Evolutionary conservation across 2,329 filamentous ascomycete species (phyloP), one percentile per base, ranked within the genome.

Genomic region (Thielaviopsis ethacetica): DNA sequence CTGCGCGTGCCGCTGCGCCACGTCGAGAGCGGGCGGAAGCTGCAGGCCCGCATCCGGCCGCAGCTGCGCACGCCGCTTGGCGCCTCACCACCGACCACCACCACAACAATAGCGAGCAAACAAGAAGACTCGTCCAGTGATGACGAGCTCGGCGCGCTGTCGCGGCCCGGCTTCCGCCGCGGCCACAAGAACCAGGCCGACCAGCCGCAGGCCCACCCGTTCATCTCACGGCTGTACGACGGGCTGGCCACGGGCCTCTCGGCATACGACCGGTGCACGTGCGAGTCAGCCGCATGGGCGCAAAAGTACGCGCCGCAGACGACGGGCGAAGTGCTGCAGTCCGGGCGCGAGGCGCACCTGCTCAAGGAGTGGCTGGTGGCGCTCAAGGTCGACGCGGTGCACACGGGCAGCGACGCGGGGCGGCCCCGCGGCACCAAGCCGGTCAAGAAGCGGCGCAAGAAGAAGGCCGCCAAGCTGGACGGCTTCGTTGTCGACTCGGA

Each of bases 301-400:
- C 84, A 91, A 49, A 96, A 97, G 66, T 95, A 97, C 70, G 81
- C 86, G 0, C 93, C 93, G 0, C 71, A 69, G 26, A 74, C 71
- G 41, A 83, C 88, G 2, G 73, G 74, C 3, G 82, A 91, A 60
- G 83, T 97, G 0, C 74, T 98, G 12, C 91, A 96, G 66, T 69
- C 74, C 17, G 85, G 86, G 2, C 78, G 75, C 52, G 88, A 96
- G 68, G 82, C 82, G 1, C 66, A 75, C 1, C 72, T 91, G 9
- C 71, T 98, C 24, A 84, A 83, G 60, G 81, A 91, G 61, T 98
- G 93, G 93, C 73, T 98, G 7, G 76, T 81, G 60, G 82, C 78
- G 38, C 76, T 95, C 53, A 86, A 82, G 61, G 83, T 98, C 0
- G 81, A 86, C 62, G 78, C 88, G 4, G 86, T 96, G 0, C 84